These are phyloP conservation scores for Pyrus bretschneideri DNA, from an alignment of 306 rosid genomes.

Conservation along the genomic window DNA sequence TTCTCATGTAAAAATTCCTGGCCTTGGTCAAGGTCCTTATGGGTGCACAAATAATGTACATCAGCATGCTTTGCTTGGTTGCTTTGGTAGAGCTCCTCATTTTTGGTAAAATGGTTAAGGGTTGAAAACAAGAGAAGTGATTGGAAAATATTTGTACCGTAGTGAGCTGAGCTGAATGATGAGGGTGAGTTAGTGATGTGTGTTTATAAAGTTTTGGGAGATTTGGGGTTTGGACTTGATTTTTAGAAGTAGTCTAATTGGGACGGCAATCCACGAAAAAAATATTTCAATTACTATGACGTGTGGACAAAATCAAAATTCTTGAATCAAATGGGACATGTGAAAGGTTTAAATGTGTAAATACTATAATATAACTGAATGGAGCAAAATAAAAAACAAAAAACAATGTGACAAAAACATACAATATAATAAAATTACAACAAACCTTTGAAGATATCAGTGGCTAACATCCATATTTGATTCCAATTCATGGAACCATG, in stretches of 20 bases:
- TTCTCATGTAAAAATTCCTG: conserved; percentile 32
- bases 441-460: too few relatives aligned
- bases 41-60: conserved; percentile 26
- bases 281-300: rapidly evolving
- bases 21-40: conserved; percentile 35
- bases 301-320: background rate
- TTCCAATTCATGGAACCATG: too few relatives aligned
- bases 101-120: background rate
- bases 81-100: conserved; percentile 5
- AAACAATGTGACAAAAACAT: background rate
- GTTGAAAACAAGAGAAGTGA: too few relatives aligned
- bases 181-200: background rate
- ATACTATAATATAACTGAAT: background rate
- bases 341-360: background rate
- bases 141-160: background rate
- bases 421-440: background rate
- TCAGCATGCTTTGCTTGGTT: background rate
- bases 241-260: background rate
- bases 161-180: background rate
- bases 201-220: background rate
- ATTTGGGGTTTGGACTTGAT: background rate
- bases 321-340: background rate
- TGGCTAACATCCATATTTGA: too few relatives aligned
- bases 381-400: background rate
- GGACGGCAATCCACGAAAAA: too few relatives aligned